Evolutionary conservation across 345 rosid genomes (phyloP).

Genomic region (Citropsis articulata): DNA sequence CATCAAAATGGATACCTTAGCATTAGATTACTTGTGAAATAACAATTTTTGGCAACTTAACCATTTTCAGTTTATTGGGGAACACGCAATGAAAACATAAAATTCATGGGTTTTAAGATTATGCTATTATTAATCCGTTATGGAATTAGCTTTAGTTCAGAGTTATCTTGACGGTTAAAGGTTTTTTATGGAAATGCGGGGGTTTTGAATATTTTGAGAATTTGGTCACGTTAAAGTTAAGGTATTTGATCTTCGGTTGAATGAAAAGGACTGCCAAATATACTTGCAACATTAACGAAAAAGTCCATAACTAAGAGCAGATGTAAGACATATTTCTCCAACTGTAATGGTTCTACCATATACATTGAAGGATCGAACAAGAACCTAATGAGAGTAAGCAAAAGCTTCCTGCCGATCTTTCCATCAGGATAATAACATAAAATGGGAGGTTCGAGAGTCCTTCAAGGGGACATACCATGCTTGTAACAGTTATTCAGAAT

Average conservation of each 20-base stretch:
- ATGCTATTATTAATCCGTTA: background rate
- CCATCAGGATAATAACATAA: background rate
- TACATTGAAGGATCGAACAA: background rate
- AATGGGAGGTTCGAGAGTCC: background rate
- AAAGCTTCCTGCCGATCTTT: background rate
- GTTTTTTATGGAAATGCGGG: background rate
- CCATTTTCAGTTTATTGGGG: background rate
- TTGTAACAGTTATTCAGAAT: background rate
- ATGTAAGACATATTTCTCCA: background rate
- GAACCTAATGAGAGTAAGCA: background rate
- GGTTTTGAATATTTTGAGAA: background rate
- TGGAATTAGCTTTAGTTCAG: background rate
- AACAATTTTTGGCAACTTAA: background rate
- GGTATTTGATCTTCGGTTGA: background rate
- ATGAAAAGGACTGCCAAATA: background rate
- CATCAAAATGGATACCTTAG: background rate
- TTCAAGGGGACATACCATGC: background rate
- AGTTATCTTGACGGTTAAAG: background rate
- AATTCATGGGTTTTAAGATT: background rate
- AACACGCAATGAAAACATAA: background rate
- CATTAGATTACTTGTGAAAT: background rate
- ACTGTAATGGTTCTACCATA: background rate
- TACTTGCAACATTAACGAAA: background rate
- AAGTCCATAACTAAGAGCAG: background rate
- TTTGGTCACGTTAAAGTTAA: background rate